Conservation (phyloP, 1,284 basidiomycete species). For the Naganishia cerealis region DNA sequence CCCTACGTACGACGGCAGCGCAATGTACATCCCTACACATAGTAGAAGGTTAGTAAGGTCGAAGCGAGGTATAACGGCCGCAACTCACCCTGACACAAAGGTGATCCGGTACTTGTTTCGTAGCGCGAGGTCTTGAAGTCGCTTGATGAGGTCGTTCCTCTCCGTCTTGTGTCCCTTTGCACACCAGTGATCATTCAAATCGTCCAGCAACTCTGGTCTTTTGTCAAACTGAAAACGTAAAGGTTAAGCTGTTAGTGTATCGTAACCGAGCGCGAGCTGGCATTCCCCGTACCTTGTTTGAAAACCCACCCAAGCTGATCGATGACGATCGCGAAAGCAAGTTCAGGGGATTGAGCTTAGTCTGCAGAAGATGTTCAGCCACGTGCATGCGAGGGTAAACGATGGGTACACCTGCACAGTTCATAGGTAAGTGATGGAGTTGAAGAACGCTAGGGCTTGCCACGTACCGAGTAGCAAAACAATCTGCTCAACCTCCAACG, state of each 20-base stretch:
- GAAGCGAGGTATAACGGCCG: not conserved
- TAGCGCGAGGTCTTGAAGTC: slow-evolving; percentile 70
- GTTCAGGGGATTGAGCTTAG: slow-evolving; percentile 77
- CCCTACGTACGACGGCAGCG: slow-evolving; percentile 63
- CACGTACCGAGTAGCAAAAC: slow-evolving; percentile 70
- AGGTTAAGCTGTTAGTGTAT: slow-evolving; percentile 46
- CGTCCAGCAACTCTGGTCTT: slow-evolving; percentile 85
- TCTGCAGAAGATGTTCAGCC: slow-evolving; percentile 66
- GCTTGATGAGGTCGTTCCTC: slow-evolving; percentile 82
- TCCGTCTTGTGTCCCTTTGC: slow-evolving; percentile 81
- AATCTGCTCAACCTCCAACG: slow-evolving; percentile 71
- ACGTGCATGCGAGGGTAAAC: slow-evolving; percentile 93
- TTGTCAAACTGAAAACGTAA: slow-evolving; percentile 86
- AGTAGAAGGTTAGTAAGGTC: not conserved
- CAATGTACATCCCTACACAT: slow-evolving; percentile 75
- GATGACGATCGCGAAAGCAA: slow-evolving; percentile 66
- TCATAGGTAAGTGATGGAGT: not conserved
- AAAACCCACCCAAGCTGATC: slow-evolving; percentile 69
- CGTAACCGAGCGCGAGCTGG: not conserved
- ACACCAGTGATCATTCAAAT: slow-evolving; percentile 92
- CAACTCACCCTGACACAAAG: slow-evolving; percentile 65
- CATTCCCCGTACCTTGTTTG: slow-evolving; percentile 61
- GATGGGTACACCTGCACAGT: slow-evolving; percentile 59
- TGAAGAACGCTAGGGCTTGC: not conserved
- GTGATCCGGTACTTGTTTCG: slow-evolving; percentile 67